phyloP scores from a whole-genome alignment of 768 basidiomycete genomes.

The Cystofilobasidium macerans region DNA sequence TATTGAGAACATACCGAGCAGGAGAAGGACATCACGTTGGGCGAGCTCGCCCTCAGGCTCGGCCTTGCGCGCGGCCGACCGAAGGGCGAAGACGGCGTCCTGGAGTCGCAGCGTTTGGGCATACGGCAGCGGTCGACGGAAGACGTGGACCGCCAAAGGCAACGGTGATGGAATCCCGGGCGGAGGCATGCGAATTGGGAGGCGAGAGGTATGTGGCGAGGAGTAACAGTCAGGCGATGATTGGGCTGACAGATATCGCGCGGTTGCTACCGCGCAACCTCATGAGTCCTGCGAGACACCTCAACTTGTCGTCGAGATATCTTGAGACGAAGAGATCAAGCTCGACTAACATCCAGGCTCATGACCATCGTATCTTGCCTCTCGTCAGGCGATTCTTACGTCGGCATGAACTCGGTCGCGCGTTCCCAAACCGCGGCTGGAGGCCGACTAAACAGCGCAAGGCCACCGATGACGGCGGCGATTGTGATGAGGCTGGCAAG shows the following conservation, averaged over 20 bases:
- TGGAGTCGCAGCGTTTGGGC: constrained; percentile 48
- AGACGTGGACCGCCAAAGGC: constrained; percentile 69
- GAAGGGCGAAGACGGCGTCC: constrained; percentile 34
- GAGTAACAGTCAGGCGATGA: too few relatives aligned
- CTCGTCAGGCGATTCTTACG: not conserved
- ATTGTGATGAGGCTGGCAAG: constrained; percentile 65
- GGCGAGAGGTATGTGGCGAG: too few relatives aligned
- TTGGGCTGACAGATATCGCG: too few relatives aligned
- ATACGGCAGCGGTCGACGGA: constrained; percentile 69
- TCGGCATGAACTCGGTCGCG: not conserved
- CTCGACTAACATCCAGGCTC: too few relatives aligned
- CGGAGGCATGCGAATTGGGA: not conserved
- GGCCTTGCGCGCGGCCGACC: constrained; percentile 26
- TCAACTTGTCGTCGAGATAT: too few relatives aligned
- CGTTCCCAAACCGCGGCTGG: not conserved
- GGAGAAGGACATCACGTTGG: constrained; percentile 34
- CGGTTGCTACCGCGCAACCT: too few relatives aligned
- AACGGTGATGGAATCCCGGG: not conserved
- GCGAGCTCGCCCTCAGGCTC: constrained; percentile 28
- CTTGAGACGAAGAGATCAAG: too few relatives aligned
- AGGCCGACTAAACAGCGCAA: constrained; percentile 67
- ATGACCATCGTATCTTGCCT: too few relatives aligned
- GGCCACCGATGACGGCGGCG: constrained; percentile 68
- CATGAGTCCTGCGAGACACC: too few relatives aligned
- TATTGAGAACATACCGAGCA: constrained; percentile 33